Conservation (phyloP, 2,329 filamentous ascomycete genomes). For the Pseudocercospora fijiensis region DNA sequence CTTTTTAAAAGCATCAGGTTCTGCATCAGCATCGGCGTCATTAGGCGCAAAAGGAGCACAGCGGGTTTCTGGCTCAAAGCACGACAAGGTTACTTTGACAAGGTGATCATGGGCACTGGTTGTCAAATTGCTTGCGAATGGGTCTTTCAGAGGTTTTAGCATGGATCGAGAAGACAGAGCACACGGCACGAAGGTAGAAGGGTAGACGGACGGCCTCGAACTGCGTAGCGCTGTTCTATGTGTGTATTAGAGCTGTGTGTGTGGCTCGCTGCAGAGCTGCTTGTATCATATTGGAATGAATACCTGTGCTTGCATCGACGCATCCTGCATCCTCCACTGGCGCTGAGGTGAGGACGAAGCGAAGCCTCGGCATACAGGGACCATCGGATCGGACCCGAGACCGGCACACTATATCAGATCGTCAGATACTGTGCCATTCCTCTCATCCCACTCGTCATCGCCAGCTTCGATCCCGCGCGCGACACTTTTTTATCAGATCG, state of each 20-base stretch:
- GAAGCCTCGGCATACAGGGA: not conserved
- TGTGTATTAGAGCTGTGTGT: conserved; percentile 1
- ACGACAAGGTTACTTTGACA: not conserved
- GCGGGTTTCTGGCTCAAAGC: not conserved
- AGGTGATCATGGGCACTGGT: not conserved
- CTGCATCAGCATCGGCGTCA: not conserved
- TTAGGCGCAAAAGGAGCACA: not conserved
- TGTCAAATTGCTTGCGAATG: not conserved
- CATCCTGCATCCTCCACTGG: not conserved
- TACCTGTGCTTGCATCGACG: not conserved
- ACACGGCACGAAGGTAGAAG: not conserved
- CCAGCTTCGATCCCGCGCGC: not conserved
- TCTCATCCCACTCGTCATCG: not conserved
- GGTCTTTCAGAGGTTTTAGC: not conserved
- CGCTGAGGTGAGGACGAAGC: not conserved
- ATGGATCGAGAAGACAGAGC: not conserved
- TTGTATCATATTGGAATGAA: conserved; percentile 2
- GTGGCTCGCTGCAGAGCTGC: conserved; percentile 7
- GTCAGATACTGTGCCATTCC: not conserved
- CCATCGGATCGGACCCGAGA: not conserved
- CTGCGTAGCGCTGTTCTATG: not conserved
- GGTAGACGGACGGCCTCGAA: not conserved
- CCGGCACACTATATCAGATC: not conserved
- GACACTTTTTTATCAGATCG: conserved; percentile 1
- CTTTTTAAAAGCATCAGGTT: conserved; percentile 1